Evolutionary conservation across 352 stramenopile species (phyloP), one percentile per base, ranked within the genome.

Genomic region (Phytophthora pinifolia): DNA sequence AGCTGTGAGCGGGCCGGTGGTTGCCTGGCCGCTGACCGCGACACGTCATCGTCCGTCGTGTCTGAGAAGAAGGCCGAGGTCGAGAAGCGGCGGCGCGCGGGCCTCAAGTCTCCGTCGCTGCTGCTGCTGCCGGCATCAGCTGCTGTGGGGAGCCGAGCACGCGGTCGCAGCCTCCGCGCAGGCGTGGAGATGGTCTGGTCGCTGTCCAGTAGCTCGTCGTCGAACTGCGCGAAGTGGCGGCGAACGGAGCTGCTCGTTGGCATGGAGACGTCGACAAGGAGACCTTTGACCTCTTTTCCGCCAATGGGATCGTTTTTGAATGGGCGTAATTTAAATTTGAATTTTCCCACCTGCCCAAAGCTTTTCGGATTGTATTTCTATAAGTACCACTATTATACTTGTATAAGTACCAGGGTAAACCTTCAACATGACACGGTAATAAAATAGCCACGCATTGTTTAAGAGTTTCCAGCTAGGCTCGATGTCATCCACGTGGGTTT

Each of bases 51-150:
- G 55, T 89, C 79, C 7, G 81, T 89, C 29, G 81, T 84, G 49
- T 92, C 81, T 2, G 74, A 65, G 50, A 92, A 92, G 54, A 84
- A 92, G 17, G 75, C 75, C 33, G 81, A 92, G 25, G 57, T 64
- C 9, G 32, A 51, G 31, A 64, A 65, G 29, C 54, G 57, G 22
- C 55, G 36, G 27, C 55, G 46, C 31, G 34, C 29, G 32, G 36
- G 46, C 18, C n/a, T 52, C 15, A 30, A 20, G 10, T 32, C 36
- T 9, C 22, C 37, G 10, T 44, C 34, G 41, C 46, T 57, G 32
- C 47, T 59, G 36, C 46, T 43, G n/a, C 37, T 42, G 22, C 38
- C 59, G 45, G 45, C 1, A 30, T 62, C 49, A 9, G 39, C 27
- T n/a, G 54, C 7, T 9, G 56, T 68, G 29, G 47, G 44, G 3